These are phyloP conservation scores for Candida argentea DNA, from an alignment of 805 yeast species.

Conservation along the genomic window DNA sequence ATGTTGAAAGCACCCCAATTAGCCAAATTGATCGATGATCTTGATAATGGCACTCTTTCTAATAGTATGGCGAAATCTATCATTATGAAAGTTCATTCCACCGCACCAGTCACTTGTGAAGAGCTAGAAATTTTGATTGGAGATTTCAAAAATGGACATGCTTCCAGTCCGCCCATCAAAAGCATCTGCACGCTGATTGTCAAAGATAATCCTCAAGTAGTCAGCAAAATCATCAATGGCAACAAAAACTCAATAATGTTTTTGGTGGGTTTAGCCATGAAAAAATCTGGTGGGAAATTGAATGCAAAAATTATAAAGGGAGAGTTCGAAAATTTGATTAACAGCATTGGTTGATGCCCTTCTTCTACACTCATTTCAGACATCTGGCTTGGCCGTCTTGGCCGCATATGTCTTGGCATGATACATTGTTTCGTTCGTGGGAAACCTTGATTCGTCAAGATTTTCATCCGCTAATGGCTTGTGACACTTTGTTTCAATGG, in stretches of 20 bases:
- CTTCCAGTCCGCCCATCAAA: slow-evolving; percentile 18
- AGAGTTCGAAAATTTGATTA: slow-evolving; percentile 15
- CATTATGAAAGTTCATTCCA: slow-evolving; percentile 49
- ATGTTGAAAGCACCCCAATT: slow-evolving; percentile 32
- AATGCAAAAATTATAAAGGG: slow-evolving; percentile 20
- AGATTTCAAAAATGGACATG: slow-evolving; percentile 28
- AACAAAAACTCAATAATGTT: slow-evolving; percentile 63
- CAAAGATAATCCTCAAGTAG: slow-evolving; percentile 39
- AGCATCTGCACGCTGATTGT: slow-evolving; percentile 39
- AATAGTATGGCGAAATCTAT: slow-evolving; percentile 59
- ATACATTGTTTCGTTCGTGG: no score
- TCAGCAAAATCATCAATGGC: slow-evolving; percentile 45
- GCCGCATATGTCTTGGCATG: no score
- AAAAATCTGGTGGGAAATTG: slow-evolving; percentile 57
- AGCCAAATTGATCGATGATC: slow-evolving; percentile 43
- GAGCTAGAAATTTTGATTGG: slow-evolving; percentile 38
- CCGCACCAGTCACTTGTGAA: slow-evolving; percentile 23
- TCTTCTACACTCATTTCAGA: no score
- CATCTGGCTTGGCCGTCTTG: no score
- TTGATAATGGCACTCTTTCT: slow-evolving; percentile 42
- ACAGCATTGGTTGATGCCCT: slow-evolving; percentile 1
- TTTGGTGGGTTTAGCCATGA: slow-evolving; percentile 81
- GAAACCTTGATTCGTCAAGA: no score
- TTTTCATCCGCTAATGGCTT: no score
- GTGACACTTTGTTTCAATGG: no score